These are phyloP conservation scores for Pythium pyrilobum DNA, from an alignment of 352 stramenopile genomes.

Conservation along the genomic window DNA sequence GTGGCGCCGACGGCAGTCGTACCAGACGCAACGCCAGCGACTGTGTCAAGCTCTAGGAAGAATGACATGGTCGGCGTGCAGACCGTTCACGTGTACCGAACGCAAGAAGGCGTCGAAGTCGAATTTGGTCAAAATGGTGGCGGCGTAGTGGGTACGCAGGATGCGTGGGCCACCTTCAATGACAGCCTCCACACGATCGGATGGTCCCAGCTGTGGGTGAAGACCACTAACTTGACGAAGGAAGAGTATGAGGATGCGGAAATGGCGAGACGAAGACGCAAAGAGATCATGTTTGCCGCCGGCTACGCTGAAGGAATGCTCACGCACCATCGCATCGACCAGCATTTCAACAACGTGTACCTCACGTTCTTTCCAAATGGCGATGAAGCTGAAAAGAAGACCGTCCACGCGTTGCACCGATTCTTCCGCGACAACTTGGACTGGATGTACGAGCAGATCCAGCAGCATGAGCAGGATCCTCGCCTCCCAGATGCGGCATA, in stretches of 20 bases:
- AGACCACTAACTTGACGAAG: conserved; percentile 22
- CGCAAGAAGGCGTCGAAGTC: background rate
- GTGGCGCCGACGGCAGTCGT: background rate
- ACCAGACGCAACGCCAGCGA: background rate
- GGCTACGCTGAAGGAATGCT: conserved; percentile 53
- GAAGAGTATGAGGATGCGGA: conserved; percentile 16
- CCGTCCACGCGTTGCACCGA: conserved; percentile 17
- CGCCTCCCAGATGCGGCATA: conserved; percentile 22
- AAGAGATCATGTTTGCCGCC: conserved; percentile 43
- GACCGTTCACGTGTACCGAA: conserved; percentile 6
- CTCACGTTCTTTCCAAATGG: conserved; percentile 40
- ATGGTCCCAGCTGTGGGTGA: conserved; percentile 54
- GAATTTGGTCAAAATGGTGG: background rate
- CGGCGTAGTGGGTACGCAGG: background rate
- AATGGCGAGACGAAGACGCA: conserved; percentile 9
- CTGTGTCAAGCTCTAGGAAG: background rate
- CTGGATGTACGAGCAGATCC: conserved; percentile 39
- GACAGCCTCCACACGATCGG: conserved; percentile 40
- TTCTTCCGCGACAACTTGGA: conserved; percentile 44
- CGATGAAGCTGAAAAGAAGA: conserved; percentile 25
- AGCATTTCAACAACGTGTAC: conserved; percentile 56
- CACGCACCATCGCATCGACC: conserved; percentile 57
- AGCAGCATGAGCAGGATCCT: conserved; percentile 10
- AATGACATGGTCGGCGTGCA: conserved; percentile 1
- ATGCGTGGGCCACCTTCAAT: conserved; percentile 47